These are phyloP conservation scores for Monilinia fructicola DNA, from an alignment of 2,329 filamentous ascomycete genomes.

Conservation along the genomic window DNA sequence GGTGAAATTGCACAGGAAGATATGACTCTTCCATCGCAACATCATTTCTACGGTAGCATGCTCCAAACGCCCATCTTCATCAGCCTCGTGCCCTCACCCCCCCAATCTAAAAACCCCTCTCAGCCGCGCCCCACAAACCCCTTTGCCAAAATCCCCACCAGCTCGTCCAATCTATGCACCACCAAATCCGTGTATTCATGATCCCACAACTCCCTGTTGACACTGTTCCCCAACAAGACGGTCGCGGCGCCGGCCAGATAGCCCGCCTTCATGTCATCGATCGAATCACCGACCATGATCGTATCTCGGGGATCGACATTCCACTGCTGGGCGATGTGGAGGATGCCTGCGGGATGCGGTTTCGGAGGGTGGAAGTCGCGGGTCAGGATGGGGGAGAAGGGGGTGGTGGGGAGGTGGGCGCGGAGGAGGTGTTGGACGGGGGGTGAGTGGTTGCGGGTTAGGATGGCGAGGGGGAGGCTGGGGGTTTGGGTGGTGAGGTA, in stretches of 20 bases:
- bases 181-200: slow-evolving; percentile 77
- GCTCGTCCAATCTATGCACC: slow-evolving; percentile 70
- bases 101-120: slow-evolving; percentile 29
- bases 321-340: slow-evolving; percentile 82
- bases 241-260: slow-evolving; percentile 81
- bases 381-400: slow-evolving; percentile 79
- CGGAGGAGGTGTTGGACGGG: slow-evolving; percentile 72
- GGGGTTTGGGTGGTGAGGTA: slow-evolving; percentile 64
- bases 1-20: too few relatives aligned
- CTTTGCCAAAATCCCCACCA: slow-evolving; percentile 70
- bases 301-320: slow-evolving; percentile 42
- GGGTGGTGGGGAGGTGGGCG: slow-evolving; percentile 67
- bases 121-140: slow-evolving; percentile 62
- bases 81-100: neutral
- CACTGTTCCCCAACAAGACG: slow-evolving; percentile 82
- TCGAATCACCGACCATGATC: slow-evolving; percentile 63
- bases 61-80: neutral
- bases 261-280: slow-evolving; percentile 92
- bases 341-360: slow-evolving; percentile 81
- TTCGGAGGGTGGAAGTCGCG: slow-evolving; percentile 81
- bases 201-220: slow-evolving; percentile 66
- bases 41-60: too few relatives aligned
- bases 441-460: slow-evolving; percentile 88
- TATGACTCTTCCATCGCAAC: too few relatives aligned
- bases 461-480: slow-evolving; percentile 75